These are phyloP conservation scores for Leucosporidium creatinivorum DNA, from an alignment of 768 basidiomycete species.

Conservation along the genomic window DNA sequence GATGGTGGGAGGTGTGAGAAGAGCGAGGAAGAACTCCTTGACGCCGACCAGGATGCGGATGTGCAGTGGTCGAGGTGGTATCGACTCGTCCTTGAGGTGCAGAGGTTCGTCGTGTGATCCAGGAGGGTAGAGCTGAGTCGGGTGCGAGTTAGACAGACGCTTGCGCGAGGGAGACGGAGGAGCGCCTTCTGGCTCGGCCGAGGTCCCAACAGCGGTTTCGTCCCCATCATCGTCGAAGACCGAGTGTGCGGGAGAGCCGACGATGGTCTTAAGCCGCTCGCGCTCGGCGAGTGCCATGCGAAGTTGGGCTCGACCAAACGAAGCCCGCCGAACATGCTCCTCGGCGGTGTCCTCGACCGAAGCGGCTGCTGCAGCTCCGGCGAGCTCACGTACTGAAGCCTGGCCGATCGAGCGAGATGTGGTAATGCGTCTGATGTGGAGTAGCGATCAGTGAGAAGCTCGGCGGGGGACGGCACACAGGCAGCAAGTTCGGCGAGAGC, in stretches of 20 bases:
- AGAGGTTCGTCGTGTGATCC: too few species aligned
- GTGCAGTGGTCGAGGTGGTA: background rate
- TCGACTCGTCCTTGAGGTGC: too few species aligned
- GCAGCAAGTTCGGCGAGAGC: too few species aligned
- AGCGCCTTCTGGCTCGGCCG: too few species aligned
- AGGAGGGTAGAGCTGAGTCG: background rate
- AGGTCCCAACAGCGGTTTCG: background rate
- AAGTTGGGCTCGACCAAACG: background rate
- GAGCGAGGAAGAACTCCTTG: conserved; percentile 40
- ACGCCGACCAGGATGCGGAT: background rate
- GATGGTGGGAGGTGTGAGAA: conserved; percentile 51
- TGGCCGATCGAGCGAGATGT: too few species aligned
- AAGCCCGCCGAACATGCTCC: background rate
- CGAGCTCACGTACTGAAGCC: background rate
- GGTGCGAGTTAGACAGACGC: too few species aligned
- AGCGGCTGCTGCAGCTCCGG: background rate
- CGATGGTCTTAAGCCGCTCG: background rate
- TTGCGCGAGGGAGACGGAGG: too few species aligned
- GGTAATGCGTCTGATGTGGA: too few species aligned
- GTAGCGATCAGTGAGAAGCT: too few species aligned
- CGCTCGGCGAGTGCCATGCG: background rate
- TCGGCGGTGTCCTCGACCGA: background rate
- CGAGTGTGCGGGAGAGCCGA: background rate
- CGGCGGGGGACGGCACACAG: too few species aligned
- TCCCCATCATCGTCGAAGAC: background rate